Evolutionary conservation across 2,329 filamentous ascomycete genomes (phyloP).

Genomic region (Penicillium sp.): DNA sequence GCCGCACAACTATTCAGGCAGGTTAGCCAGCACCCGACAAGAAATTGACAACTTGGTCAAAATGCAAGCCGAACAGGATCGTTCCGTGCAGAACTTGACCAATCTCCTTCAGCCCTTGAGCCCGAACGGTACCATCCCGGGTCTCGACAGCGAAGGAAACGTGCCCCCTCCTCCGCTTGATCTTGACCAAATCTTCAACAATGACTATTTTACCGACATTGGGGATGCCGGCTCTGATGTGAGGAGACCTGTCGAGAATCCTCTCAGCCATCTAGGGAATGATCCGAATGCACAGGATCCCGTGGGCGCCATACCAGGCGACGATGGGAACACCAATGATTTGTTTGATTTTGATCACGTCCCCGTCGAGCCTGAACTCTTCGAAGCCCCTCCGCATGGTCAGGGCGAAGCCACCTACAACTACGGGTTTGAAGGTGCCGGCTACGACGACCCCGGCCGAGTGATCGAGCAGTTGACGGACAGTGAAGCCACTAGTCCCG

Average conservation of each 20-base stretch:
- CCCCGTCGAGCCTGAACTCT: constrained; percentile 33
- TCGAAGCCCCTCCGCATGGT: constrained; percentile 29
- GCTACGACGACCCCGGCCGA: constrained; percentile 30
- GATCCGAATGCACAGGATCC: constrained; percentile 19
- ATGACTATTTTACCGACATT: constrained; percentile 53
- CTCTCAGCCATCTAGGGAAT: constrained; percentile 15
- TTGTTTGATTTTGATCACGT: constrained; percentile 44
- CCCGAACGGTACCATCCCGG: constrained; percentile 73
- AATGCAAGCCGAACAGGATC: constrained; percentile 73
- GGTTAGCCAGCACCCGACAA: constrained; percentile 62
- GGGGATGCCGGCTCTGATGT: constrained; percentile 33
- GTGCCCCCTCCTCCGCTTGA: constrained; percentile 49
- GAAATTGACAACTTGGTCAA: constrained; percentile 76
- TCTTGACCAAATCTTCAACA: constrained; percentile 57
- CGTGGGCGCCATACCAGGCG: constrained; percentile 18
- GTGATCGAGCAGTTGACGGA: constrained; percentile 46
- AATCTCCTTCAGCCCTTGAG: constrained; percentile 73
- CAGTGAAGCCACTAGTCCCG: constrained; percentile 44
- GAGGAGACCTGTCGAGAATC: constrained; percentile 23
- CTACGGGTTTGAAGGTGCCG: constrained; percentile 33
- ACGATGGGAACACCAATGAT: constrained; percentile 36
- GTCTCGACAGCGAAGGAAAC: constrained; percentile 50
- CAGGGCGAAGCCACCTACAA: constrained; percentile 29
- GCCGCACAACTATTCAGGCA: constrained; percentile 47
- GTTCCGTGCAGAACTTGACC: constrained; percentile 70